Base-by-base conservation (phyloP, 352 stramenopile genomes). In the Aphanomyces stellatus region DNA sequence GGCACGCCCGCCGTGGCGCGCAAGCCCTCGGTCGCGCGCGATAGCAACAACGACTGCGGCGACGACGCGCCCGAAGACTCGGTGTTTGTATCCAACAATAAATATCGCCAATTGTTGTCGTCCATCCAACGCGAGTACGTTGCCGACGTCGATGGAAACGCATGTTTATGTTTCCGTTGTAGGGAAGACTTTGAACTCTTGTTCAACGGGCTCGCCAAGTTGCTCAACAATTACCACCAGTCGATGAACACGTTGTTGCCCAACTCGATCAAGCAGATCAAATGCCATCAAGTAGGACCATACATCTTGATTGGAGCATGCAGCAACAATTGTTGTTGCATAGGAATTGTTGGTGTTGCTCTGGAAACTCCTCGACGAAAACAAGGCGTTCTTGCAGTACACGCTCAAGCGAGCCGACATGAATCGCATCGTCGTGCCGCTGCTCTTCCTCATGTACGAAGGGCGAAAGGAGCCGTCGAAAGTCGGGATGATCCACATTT, bases 311-410 rank as follows among this genome's bases (percentile, higher is more conserved):
- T 40, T 2, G 11, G 13, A 11, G n/a, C 13, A 56, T 56, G n/a
- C n/a, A n/a, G n/a, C n/a, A 56, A 31, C 19, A 25, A n/a, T 53
- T 8, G 2, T 28, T 22, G 13, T 19, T 1, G 25, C 24, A 19
- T 53, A 64, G 72, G 97, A 99, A 72, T 56, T 99, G 30, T 79
- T 99, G 5, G 93, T 99, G 33, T 76, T 99, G 35, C 74, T 99
- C 11, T 99, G 97, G 97, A 99, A 99, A 73, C 77, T 98, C 55
- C 78, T 99, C 30, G 95, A 99, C 70, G 93, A 98, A 71, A 99
- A 99, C 82, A 90, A 95, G 24, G 73, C 88, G 3, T 99, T 99
- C 67, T 78, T 98, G 69, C 75, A 93, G 30, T 98, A 95, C 69
- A 85, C 98, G 31, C 76, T 99, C 40, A 95, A 96, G 61, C 84